A percentile compares a stretch with the other conserved stretches of the same genome.
Evolutionary conservation across 192 early-diverging fungal species (phyloP).

Genomic region (Backusella liffmaniae): DNA sequence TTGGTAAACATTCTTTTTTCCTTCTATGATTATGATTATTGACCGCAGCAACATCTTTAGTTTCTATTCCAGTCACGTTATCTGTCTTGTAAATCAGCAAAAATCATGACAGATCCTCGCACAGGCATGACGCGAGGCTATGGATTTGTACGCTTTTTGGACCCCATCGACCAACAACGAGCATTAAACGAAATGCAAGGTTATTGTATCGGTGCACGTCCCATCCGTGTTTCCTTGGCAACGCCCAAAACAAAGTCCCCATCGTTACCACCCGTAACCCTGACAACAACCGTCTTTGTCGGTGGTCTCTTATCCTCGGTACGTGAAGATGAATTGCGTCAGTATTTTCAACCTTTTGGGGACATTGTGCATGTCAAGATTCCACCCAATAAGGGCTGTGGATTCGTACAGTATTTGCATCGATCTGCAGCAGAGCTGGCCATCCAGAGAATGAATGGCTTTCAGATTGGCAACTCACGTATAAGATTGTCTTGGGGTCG

Average conservation of each 20-base stretch:
- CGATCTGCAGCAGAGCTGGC: conserved; percentile 87
- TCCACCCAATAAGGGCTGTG: conserved; percentile 95
- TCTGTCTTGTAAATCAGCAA: conserved; percentile 83
- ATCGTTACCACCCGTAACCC: conserved; percentile 47
- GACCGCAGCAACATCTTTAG: conserved; percentile 27
- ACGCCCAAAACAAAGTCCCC: conserved; percentile 71
- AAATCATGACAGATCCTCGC: conserved; percentile 87
- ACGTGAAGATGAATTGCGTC: conserved; percentile 83
- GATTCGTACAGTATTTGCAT: conserved; percentile 89
- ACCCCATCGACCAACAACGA: conserved; percentile 85
- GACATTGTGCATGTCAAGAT: conserved; percentile 94
- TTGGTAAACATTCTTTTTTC: conserved; percentile 47
- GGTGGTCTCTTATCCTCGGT: conserved; percentile 75
- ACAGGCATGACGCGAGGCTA: conserved; percentile 85
- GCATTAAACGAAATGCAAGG: conserved; percentile 94
- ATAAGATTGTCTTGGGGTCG: conserved; percentile 57
- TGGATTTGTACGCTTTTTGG: conserved; percentile 92
- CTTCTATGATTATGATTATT: background rate
- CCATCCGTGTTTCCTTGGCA: conserved; percentile 88
- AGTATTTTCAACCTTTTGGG: conserved; percentile 84
- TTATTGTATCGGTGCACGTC: conserved; percentile 71
- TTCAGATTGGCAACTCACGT: conserved; percentile 68
- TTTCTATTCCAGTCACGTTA: conserved; percentile 84
- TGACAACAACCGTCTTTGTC: conserved; percentile 97
- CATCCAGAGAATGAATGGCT: conserved; percentile 86